Percentiles rank a stretch among this genome's conserved stretches.
Evolutionary conservation across 108 stramenopile genomes (phyloP).

Genomic region (Cyclostephanos tholiformis): DNA sequence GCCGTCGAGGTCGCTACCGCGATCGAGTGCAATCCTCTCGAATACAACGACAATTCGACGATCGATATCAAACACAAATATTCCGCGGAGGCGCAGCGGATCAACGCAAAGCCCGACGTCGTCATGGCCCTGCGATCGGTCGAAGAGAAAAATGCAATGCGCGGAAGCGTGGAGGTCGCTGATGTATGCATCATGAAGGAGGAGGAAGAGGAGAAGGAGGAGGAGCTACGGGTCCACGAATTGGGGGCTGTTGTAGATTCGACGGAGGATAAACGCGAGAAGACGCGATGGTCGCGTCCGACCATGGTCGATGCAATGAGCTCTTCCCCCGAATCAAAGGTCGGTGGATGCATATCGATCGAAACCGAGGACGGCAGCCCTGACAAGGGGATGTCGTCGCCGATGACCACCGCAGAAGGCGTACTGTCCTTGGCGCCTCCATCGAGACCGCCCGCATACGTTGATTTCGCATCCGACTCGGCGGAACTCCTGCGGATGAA

Average conservation of each 20-base stretch:
- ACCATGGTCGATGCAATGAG: no score
- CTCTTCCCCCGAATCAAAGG: no score
- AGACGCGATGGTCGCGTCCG: no score
- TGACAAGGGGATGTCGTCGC: neutral
- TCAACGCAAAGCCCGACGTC: slow-evolving; percentile 35
- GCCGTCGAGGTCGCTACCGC: neutral
- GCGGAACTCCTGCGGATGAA: slow-evolving; percentile 37
- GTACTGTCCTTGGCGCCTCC: neutral
- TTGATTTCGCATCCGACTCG: slow-evolving; percentile 15
- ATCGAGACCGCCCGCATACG: neutral
- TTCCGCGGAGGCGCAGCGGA: slow-evolving; percentile 10
- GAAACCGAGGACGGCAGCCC: no score
- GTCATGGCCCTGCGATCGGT: slow-evolving; percentile 26
- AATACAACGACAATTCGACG: neutral
- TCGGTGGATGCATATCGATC: no score
- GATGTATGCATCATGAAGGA: no score
- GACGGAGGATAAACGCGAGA: neutral
- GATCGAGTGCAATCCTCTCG: neutral
- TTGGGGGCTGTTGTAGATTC: neutral
- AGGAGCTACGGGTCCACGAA: neutral
- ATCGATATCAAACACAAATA: neutral
- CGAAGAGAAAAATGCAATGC: no score
- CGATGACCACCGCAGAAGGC: neutral
- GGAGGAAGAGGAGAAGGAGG: slow-evolving; percentile 5
- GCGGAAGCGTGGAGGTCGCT: no score